Evolutionary conservation across 805 yeast genomes (phyloP), one percentile per base, ranked within the genome.

Genomic region (Candida qinlingensis): DNA sequence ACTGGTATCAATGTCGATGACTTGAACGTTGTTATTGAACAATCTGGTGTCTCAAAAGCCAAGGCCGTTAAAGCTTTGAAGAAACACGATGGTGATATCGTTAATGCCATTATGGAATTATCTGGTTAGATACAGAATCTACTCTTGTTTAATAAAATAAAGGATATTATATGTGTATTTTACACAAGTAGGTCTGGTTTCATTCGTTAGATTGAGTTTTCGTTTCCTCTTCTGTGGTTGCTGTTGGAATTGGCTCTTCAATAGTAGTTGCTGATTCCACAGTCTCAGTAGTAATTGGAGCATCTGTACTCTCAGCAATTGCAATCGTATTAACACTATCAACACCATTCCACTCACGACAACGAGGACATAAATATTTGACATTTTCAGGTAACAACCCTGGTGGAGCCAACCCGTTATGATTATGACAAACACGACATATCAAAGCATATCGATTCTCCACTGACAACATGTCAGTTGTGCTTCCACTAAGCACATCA

Each of bases 31-130:
- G 86, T 94, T 64, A 77, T 85, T 67, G 94, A 89, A 68, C 99
- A 92, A 77, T 86, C 97, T 64, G 85, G 82, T 64, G 94, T 83
- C 54, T 79, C 96, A 48, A 84, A 90, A 76, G 81, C 80, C 62
- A 87, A 88, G 79, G 98, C 98, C 57, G 87, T 81, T 62, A 86
- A 85, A 71, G 96, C 97, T 61, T 79, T 94, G 71, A 85, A 78
- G 70, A 84, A 79, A 59, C 89, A 91, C 77, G 80, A 87, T 62
- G 90, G 91, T 71, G 98, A 94, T 71, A 83, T 94, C 73, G 97
- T 94, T 68, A 90, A 91, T 69, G 92, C 98, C 60, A 89, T 92
- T 71, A 88, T 92, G 96, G 82, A 86, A 57, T 76, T 85, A 70
- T 69, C 76, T 35, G 46, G 49, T 44, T 60, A 56, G 45, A 41